Base-by-base conservation (phyloP, 768 basidiomycete genomes). In the Leccinum subgranulosum region DNA sequence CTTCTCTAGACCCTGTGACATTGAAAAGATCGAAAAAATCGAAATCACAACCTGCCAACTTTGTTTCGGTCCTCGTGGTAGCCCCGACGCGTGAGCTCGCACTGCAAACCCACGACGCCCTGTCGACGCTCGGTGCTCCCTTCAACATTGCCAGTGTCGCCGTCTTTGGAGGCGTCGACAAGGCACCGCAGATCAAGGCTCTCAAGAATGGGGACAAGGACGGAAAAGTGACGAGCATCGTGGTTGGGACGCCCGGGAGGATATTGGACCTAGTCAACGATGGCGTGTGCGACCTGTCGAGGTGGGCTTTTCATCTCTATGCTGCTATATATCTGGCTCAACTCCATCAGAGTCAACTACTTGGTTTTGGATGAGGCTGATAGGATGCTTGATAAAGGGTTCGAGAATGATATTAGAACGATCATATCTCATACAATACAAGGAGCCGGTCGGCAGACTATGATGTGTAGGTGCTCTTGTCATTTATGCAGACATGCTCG, bases 311-410 rank as follows among this genome's bases (percentile, higher is more conserved):
- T 6, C 46, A 15, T 49, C 19, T 45, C 3, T 34, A n/a, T 8
- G 19, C 29, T 43, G 8, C 25, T 11, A 21, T 21, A 3, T 27
- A 2, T 6, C 28, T 8, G 28, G 54, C 23, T 39, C 8, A n/a
- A 51, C 55, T n/a, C 39, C 6, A 39, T 25, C 60, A 93, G 90
- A 28, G 94, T 98, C 14, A 79, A 84, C 45, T 99, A 95, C 75
- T 78, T 98, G 21, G 96, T 98, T 10, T 77, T 99, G 59, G 97
- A 99, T 69, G 97, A 99, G 76, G 97, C 97, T 6, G 96, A 98
- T 75, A 82, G 96, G 51, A 98, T 98, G 96, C 79, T 99, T 51
- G 97, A 98, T 72, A 94, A 90, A 72, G 97, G 96, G 0, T 99
- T 99, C 70, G 97, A 99, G 72, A 97, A 98, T 66, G 97, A 98